Evolutionary conservation across 306 rosid genomes (phyloP), one percentile per base, ranked within the genome.

Genomic region (Hippophae tibetana): DNA sequence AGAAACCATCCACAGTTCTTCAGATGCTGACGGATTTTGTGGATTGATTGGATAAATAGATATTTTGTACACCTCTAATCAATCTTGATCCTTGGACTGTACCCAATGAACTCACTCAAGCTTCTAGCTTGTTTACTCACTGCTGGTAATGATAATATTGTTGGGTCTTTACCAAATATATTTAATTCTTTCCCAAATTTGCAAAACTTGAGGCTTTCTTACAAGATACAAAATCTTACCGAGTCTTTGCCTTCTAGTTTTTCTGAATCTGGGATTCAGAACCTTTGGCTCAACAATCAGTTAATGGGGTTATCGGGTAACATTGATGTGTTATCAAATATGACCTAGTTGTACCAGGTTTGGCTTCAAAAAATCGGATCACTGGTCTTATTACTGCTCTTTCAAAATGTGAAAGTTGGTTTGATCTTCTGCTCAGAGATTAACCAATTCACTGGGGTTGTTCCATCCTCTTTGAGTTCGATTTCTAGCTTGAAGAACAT

Each of bases 251-350:
- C 98, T 2, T 53, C 14, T 13, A 68, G 87, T 5, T 65, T 90
- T 3, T 73, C 70, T 0, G 71, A 72, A 54, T 83, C 98, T 10
- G 67, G 52, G 41, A 79, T 90, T 51, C 56, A 5, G 43, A 62
- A 45, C 9, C 53, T 90, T 2, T 90, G 98, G 98, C 73, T 90
- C 54, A 90, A 90, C 71, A 90, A 90, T 49, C 96, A 90, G 77
- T 13, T 13, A 0, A 43, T 12, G 26, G 96, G 96, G 5, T 61
- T 90, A 0, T 79, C 92, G 0, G 96, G 95, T 45, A 55, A 74
- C 1, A 51, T 90, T 27, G 75, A 62, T 0, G 77, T 87, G 13
- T 52, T 90, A 7, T 61, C 83, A 0, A 81, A 79, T 3, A 85
- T 90, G 95, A 72, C 80, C 5, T 62, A 60, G 63, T 65, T 85